Evolutionary conservation across 257 asterid species (phyloP).

Genomic region (Nicotiana tabacum): DNA sequence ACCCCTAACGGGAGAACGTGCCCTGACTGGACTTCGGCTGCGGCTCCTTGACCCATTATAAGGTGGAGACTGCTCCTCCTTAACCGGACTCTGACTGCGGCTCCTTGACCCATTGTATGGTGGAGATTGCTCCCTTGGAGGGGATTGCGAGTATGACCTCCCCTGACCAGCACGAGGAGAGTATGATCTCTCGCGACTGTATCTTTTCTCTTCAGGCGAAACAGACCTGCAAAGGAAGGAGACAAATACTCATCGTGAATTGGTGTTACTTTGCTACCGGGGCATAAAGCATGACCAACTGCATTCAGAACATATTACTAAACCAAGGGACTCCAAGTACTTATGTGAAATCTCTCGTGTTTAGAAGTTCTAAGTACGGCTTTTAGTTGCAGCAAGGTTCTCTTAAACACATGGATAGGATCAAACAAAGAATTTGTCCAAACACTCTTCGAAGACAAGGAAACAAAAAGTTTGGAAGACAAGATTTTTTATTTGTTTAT

Average conservation of each 20-base stretch:
- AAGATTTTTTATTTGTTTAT: background rate
- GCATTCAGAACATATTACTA: background rate
- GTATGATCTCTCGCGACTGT: constrained; percentile 45
- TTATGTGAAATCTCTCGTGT: background rate
- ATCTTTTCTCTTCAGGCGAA: constrained; percentile 61
- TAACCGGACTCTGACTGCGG: constrained; percentile 44
- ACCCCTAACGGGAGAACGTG: constrained; percentile 8
- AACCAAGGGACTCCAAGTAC: background rate
- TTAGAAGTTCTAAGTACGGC: background rate
- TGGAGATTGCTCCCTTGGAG: constrained; percentile 29
- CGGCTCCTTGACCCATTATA: constrained; percentile 36
- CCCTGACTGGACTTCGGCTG: constrained; percentile 49
- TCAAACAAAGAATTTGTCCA: background rate
- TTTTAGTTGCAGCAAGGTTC: background rate
- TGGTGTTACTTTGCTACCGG: background rate
- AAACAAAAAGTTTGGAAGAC: background rate
- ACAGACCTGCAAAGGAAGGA: constrained; percentile 44
- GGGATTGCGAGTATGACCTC: constrained; percentile 43
- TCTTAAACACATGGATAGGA: background rate
- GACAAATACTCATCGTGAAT: background rate
- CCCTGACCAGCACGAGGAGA: constrained; percentile 6
- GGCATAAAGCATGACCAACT: background rate
- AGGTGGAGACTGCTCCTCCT: constrained; percentile 48
- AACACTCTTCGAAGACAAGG: background rate
- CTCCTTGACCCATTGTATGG: constrained; percentile 33